Base-by-base conservation (phyloP, 73 alveolate species). In the Tetrahymena malaccensis region DNA sequence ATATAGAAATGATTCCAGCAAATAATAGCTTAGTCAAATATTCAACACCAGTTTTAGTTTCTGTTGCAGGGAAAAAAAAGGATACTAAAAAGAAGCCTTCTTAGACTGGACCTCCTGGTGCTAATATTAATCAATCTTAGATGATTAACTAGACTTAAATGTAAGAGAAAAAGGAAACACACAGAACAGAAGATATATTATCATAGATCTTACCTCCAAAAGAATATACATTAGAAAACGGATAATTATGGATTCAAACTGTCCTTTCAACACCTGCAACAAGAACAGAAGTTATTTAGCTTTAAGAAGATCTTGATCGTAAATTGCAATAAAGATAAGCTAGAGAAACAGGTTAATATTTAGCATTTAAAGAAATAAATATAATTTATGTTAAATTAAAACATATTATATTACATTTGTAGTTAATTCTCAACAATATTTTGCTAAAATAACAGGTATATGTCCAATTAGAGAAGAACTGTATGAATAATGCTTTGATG, bases 391-490 rank as follows among this genome's bases (percentile, higher is more conserved):
- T 40, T 7, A 40, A 40, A 40, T 6, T 35, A 40, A 40, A 7
- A 40, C 7, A 37, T 40, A 40, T 40, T 40, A 56, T 56, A 6
- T 56, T 6, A 56, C 9, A 12, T 27, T 70, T 11, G 5, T 70
- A 8, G 2, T 70, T 0, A 70, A 31, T 7, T n/a, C 43, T 35
- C 37, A 22, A 70, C 44, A 27, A 70, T n/a, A 25, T 70, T 70
- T 50, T 27, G 22, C 3, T 1, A 70, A 9, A 94, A 25, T 25
- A 27, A 31, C 31, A 70, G 89, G 98, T 44, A 98, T 98, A 19
- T 98, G 99, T 94, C 98, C 99, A 2, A 97, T 98, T 34, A 96
- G 99, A 96, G 99, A 98, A 93, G 98, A 97, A 56, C 85, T 98
- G 34, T 98, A 96, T 70, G 96, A 97, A 37, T 96, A 98, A 89